These are phyloP conservation scores for Paradendryphiella salina DNA, from an alignment of 2,329 filamentous ascomycete species.

Conservation along the genomic window DNA sequence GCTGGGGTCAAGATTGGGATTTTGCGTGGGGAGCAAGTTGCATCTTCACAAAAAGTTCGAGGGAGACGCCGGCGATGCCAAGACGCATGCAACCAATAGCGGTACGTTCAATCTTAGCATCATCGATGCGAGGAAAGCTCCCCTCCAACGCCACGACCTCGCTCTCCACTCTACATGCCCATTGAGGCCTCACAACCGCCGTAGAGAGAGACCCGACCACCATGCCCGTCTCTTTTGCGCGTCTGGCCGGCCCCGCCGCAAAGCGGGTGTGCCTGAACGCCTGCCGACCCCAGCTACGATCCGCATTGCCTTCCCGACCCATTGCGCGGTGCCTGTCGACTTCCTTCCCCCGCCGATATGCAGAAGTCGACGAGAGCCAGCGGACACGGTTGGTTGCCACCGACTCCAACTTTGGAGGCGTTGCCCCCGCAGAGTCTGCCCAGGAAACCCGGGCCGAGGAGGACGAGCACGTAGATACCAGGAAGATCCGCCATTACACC, in stretches of 20 bases:
- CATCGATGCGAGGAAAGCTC: slow-evolving; percentile 33
- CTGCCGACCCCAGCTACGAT: slow-evolving; percentile 52
- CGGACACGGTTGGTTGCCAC: slow-evolving; percentile 66
- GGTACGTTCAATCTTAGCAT: slow-evolving; percentile 34
- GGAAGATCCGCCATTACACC: slow-evolving; percentile 98
- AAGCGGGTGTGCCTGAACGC: slow-evolving; percentile 65
- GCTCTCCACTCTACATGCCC: slow-evolving; percentile 39
- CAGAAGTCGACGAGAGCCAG: slow-evolving; percentile 55
- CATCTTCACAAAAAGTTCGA: slow-evolving; percentile 33
- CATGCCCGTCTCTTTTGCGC: slow-evolving; percentile 73
- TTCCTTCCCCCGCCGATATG: slow-evolving; percentile 64
- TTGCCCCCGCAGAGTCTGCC: slow-evolving; percentile 51
- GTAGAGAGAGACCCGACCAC: slow-evolving; percentile 41
- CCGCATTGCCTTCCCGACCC: slow-evolving; percentile 47
- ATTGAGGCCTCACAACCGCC: slow-evolving; percentile 42
- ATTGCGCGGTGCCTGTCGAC: slow-evolving; percentile 68
- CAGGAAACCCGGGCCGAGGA: slow-evolving; percentile 51
- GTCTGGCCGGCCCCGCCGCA: slow-evolving; percentile 71
- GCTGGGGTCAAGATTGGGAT: slow-evolving; percentile 14
- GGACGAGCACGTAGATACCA: slow-evolving; percentile 57
- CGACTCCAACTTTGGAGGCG: slow-evolving; percentile 64
- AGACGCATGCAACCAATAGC: slow-evolving; percentile 37
- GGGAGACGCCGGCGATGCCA: slow-evolving; percentile 23
- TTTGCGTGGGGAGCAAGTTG: slow-evolving; percentile 24
- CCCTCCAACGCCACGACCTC: slow-evolving; percentile 40